Base-by-base conservation (phyloP, 2,329 filamentous ascomycete genomes). In the Leptoxyphium fumago region DNA sequence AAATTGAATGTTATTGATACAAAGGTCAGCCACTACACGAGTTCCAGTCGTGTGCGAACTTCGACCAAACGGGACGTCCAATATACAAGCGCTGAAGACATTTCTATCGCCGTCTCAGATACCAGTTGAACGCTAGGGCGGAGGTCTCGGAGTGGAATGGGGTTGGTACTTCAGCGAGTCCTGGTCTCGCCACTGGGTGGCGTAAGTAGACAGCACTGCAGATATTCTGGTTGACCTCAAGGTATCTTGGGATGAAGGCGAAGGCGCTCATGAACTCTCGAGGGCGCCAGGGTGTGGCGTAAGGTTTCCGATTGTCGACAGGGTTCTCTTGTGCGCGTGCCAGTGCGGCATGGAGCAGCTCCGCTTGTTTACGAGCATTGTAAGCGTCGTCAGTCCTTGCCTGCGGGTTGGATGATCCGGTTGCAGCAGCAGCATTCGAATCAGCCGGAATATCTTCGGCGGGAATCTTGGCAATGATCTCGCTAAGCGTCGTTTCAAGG, bases 141-240 rank as follows among this genome's bases (percentile, higher is more conserved):
- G 75, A 80, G n/a, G 80, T 74, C 50, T 77, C 68, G 45, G 75
- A 69, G 42, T 69, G 65, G 64, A 87, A 95, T 14, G 89, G 89
- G 18, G 84, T 86, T 1, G 89, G 89, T 48, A 72, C 69, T 57
- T 73, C 91, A 3, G 83, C 80, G 51, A 77, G 57, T 10, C 88
- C 87, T 2, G 81, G 81, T 48, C 88, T 74, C 21, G 86, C 91
- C 38, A 96, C 89, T 0, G 91, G 91, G 68, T 98, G 89, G 46
- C 91, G 76, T 49, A 98, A 68, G 63, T 98, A 98, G 36, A 98
- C 87, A 10, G 91, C 91, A 1, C 88, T 82, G 65, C 91, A 98
- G 56, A 96, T 83, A 59, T 88, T 93, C 64, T 94, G 91, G 71
- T 96, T 95, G 55, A 98, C 91, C 68, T 98, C 93, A 48, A 98